Percentiles rank a stretch among this genome's conserved stretches.
Evolutionary conservation across 2,329 filamentous ascomycete genomes (phyloP).

Genomic region (Aspergillus cejpii): DNA sequence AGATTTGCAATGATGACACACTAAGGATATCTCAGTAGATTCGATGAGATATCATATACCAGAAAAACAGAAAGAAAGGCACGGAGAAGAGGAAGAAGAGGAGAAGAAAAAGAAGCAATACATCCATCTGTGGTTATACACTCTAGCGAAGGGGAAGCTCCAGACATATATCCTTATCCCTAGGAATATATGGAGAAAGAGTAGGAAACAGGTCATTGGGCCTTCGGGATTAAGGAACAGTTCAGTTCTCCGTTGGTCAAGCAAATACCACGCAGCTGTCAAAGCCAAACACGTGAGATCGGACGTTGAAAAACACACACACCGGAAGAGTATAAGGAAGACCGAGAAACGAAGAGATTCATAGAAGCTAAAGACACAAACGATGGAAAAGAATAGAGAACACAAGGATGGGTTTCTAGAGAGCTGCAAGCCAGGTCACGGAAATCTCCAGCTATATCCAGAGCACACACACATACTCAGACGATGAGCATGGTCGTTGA

Average conservation of each 20-base stretch:
- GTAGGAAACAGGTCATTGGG: slow-evolving; percentile 8
- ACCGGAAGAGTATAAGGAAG: slow-evolving; percentile 6
- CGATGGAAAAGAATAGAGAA: slow-evolving; percentile 11
- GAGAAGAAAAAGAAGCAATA: slow-evolving; percentile 8
- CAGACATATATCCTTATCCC: slow-evolving; percentile 12
- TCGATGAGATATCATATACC: background rate
- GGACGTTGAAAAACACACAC: slow-evolving; percentile 2
- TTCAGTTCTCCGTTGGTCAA: slow-evolving; percentile 14
- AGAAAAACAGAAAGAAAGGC: background rate
- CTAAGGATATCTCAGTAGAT: slow-evolving; percentile 3
- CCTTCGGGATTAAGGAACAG: slow-evolving; percentile 19
- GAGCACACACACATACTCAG: slow-evolving; percentile 14
- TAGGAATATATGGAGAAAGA: slow-evolving; percentile 12
- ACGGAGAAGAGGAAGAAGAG: background rate
- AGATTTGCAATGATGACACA: background rate
- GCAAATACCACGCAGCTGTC: slow-evolving; percentile 4
- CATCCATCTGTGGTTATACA: slow-evolving; percentile 13
- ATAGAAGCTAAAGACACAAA: slow-evolving; percentile 8
- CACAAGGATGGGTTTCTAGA: slow-evolving; percentile 29
- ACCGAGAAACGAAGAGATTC: slow-evolving; percentile 4
- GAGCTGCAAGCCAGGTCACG: slow-evolving; percentile 28
- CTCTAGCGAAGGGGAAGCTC: slow-evolving; percentile 7
- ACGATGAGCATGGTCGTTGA: slow-evolving; percentile 1
- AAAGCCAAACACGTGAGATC: slow-evolving; percentile 8
- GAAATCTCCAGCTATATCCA: slow-evolving; percentile 26